Conservation (phyloP, 2,329 filamentous ascomycete species). For the Myriangium duriaei region DNA sequence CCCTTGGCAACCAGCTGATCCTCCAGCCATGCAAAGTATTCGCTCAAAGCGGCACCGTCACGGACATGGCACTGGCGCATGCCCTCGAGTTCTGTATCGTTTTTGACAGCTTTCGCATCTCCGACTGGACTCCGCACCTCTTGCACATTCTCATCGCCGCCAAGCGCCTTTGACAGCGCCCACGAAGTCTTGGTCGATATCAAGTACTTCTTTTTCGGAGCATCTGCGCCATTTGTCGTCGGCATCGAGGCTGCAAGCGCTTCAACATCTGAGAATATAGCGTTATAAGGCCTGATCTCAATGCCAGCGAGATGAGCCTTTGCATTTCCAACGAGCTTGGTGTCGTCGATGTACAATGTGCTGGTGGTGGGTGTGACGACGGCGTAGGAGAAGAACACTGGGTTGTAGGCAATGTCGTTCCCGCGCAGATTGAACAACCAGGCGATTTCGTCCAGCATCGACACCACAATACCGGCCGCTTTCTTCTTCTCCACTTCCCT, state of each 20-base stretch:
- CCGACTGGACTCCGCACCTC: slow-evolving; percentile 77
- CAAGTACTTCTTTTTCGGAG: slow-evolving; percentile 53
- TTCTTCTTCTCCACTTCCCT: slow-evolving; percentile 88
- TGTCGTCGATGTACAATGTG: slow-evolving; percentile 71
- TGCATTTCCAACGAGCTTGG: slow-evolving; percentile 59
- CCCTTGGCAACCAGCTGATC: slow-evolving; percentile 68
- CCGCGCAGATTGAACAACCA: slow-evolving; percentile 98
- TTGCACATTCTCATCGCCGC: slow-evolving; percentile 74
- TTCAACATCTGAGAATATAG: slow-evolving; percentile 67
- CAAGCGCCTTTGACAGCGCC: slow-evolving; percentile 77
- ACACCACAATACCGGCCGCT: slow-evolving; percentile 74
- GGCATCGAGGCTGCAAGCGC: slow-evolving; percentile 37
- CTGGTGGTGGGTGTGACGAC: slow-evolving; percentile 64
- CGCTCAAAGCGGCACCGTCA: slow-evolving; percentile 77
- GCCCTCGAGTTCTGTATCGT: slow-evolving; percentile 73
- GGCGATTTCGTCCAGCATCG: slow-evolving; percentile 90
- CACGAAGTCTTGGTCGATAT: slow-evolving; percentile 85
- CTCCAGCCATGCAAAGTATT: slow-evolving; percentile 96
- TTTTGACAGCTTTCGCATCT: slow-evolving; percentile 91
- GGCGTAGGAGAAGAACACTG: slow-evolving; percentile 96
- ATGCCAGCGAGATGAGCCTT: slow-evolving; percentile 61
- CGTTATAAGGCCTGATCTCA: slow-evolving; percentile 65
- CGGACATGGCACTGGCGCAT: slow-evolving; percentile 92
- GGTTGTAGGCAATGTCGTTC: slow-evolving; percentile 93
- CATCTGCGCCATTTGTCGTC: slow-evolving; percentile 14